These are phyloP conservation scores for Trichoderma guizhouense DNA, from an alignment of 2,329 filamentous ascomycete species.

Conservation along the genomic window DNA sequence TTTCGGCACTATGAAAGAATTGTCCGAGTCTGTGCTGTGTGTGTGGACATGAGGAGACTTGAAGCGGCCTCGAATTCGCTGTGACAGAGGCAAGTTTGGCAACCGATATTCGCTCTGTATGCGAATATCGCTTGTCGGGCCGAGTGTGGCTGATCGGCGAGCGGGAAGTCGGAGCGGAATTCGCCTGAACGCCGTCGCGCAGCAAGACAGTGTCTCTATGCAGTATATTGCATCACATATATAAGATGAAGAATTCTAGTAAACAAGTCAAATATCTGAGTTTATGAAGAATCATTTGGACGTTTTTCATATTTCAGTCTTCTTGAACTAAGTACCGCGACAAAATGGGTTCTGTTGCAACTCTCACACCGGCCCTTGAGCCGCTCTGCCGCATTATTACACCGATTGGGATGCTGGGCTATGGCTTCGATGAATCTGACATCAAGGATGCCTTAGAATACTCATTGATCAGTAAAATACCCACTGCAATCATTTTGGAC, in stretches of 20 bases:
- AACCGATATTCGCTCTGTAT: neutral
- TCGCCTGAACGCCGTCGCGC: neutral
- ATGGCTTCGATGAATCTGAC: neutral
- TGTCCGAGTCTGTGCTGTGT: neutral
- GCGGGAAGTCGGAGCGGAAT: neutral
- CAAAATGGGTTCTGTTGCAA: neutral
- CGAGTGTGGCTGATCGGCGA: neutral
- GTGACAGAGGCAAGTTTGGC: neutral
- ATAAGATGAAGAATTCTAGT: neutral
- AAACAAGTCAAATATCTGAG: neutral
- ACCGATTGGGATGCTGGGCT: neutral
- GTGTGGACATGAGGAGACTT: neutral
- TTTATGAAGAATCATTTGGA: neutral
- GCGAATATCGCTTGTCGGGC: neutral
- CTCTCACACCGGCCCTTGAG: neutral
- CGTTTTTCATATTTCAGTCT: neutral
- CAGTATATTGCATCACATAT: neutral
- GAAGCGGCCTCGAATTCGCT: neutral
- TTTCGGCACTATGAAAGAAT: neutral
- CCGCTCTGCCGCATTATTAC: neutral
- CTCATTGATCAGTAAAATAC: conserved; percentile 16
- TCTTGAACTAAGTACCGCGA: neutral
- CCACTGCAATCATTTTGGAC: conserved; percentile 36
- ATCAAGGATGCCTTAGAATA: neutral
- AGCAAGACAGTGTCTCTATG: neutral